Evolutionary conservation across 371 early-diverging fungal species (phyloP).

Genomic region (Gilbertella persicaria): DNA sequence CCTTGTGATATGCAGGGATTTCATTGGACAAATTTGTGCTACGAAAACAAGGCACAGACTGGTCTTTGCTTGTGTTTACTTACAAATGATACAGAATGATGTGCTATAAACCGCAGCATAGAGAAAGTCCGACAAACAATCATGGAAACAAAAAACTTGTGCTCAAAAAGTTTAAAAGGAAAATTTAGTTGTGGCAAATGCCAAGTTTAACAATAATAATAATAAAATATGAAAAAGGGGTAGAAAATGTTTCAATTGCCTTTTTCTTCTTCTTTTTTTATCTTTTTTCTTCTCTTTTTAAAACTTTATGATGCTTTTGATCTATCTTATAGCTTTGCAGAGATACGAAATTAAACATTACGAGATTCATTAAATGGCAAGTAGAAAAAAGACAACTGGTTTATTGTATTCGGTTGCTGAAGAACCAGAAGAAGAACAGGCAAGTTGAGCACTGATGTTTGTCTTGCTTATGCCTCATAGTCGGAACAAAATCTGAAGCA

Average conservation of each 20-base stretch:
- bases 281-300: neutral
- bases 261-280: neutral
- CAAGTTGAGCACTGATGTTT: no score
- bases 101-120: no score
- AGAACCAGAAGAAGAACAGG: no score
- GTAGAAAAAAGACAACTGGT: no score
- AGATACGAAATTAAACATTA: neutral
- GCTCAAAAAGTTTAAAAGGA: constrained; percentile 2
- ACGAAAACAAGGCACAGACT: no score
- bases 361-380: neutral
- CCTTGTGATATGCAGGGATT: no score
- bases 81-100: no score
- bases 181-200: neutral
- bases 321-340: no score
- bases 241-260: constrained; percentile 1
- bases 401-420: no score
- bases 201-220: neutral
- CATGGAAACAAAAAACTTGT: neutral
- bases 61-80: no score
- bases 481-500: neutral
- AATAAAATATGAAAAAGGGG: neutral
- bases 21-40: no score
- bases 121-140: neutral
- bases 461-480: no score
- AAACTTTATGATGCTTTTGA: neutral